A percentile compares a stretch with the other conserved stretches of the same genome.
These are phyloP conservation scores for Lyophyllum semitale DNA, from an alignment of 768 basidiomycete species.

Conservation along the genomic window DNA sequence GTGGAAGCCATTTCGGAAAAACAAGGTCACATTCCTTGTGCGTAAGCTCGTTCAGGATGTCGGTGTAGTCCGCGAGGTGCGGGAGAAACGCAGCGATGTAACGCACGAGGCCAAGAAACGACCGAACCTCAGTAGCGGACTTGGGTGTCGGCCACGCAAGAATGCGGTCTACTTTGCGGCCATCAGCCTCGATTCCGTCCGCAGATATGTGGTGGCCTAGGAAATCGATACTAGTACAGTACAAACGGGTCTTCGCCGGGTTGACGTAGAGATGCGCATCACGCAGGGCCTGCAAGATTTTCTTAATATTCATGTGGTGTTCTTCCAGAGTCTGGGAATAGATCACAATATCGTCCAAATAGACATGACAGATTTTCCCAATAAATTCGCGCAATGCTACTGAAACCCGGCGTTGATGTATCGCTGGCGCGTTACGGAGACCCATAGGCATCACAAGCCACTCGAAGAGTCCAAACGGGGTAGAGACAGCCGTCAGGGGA, in stretches of 20 bases:
- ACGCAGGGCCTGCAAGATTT: slow-evolving; percentile 23
- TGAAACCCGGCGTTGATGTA: slow-evolving; percentile 28
- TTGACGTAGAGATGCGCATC: slow-evolving; percentile 8
- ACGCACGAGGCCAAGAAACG: slow-evolving; percentile 22
- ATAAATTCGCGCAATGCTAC: slow-evolving; percentile 19
- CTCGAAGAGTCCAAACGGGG: slow-evolving; percentile 37
- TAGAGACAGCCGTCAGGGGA: slow-evolving; percentile 32
- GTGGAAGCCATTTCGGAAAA: slow-evolving; percentile 17
- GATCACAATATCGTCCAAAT: slow-evolving; percentile 37
- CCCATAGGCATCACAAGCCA: slow-evolving; percentile 26
- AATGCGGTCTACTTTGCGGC: slow-evolving; percentile 21
- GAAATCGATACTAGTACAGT: slow-evolving; percentile 8
- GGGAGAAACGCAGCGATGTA: slow-evolving; percentile 27
- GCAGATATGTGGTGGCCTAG: slow-evolving; percentile 28
- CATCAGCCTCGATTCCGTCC: slow-evolving; percentile 24
- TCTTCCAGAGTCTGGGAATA: slow-evolving; percentile 38
- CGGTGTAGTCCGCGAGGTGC: slow-evolving; percentile 11
- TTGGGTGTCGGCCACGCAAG: background rate
- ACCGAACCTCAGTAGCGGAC: slow-evolving; percentile 15
- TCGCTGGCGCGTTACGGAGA: slow-evolving; percentile 23
- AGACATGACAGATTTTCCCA: background rate
- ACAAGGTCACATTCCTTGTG: slow-evolving; percentile 2
- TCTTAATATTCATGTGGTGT: slow-evolving; percentile 24
- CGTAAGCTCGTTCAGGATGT: slow-evolving; percentile 13
- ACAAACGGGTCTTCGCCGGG: slow-evolving; percentile 23